Base-by-base conservation (phyloP, 2,329 filamentous ascomycete species). In the Ophiosphaerella herpotricha region DNA sequence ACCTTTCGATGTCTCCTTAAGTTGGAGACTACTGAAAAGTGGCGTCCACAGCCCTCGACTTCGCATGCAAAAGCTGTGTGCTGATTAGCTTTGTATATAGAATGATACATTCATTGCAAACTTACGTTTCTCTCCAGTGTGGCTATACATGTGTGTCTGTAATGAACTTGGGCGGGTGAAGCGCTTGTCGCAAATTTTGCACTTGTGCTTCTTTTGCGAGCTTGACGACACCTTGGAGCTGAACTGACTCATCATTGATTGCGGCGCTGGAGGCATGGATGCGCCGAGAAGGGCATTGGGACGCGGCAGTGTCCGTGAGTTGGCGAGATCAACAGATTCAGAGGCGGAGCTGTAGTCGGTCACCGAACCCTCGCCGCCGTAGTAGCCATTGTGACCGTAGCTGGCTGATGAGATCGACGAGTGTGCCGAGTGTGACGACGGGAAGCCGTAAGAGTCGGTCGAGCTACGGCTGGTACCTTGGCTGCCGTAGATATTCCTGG, bases 131-230 rank as follows among this genome's bases (percentile, higher is more conserved):
- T 97, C 93, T 71, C 93, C 93, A 48, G 93, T 97, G 71, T 97
- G 93, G 75, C 91, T 96, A 77, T 97, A 97, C 89, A 97, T 97
- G 72, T 97, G 93, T 29, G 93, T 97, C 72, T 97, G 93, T 34
- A 97, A 76, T 12, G 93, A 97, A 70, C 91, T 96, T 1, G 93
- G 93, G 46, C 93, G 85, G 2, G 93, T 97, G 74, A 97, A 97
- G 37, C 93, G 86, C 82, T 97, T 97, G 76, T 97, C 93, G 79
- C 93, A 97, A 52, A 97, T 90, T 78, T 96, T 97, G 84, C 93
- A 97, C 80, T 97, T 97, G 79, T 97, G 94, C 82, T 97, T 97
- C 85, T 97, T 97, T 72, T 97, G 91, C 8, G 93, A 94, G 77
- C 91, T 96, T 14, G 90, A 92, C 0, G 91, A 92, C 44, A 97